Evolutionary conservation across 2,329 filamentous ascomycete species (phyloP).

Genomic region (Monosporascus sp.): DNA sequence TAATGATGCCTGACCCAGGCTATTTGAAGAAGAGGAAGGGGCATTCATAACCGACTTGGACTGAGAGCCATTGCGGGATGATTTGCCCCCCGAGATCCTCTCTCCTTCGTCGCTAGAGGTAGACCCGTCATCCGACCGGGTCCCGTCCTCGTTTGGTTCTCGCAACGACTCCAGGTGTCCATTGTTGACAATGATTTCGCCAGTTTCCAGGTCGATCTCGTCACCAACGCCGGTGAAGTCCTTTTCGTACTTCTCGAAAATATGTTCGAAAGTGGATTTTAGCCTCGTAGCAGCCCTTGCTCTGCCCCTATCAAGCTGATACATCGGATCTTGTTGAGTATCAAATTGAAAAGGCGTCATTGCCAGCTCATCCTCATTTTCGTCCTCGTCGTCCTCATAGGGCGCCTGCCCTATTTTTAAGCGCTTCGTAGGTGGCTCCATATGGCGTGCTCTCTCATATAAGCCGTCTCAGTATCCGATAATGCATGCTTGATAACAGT

Average conservation of each 20-base stretch:
- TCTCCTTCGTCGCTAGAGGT: constrained; percentile 29
- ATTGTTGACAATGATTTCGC: constrained; percentile 82
- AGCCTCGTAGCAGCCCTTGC: constrained; percentile 65
- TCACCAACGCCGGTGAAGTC: constrained; percentile 83
- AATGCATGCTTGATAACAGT: no score
- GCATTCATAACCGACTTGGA: constrained; percentile 9
- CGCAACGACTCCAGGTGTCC: constrained; percentile 65
- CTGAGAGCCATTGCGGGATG: constrained; percentile 14
- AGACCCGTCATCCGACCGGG: constrained; percentile 18
- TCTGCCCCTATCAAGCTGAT: constrained; percentile 57
- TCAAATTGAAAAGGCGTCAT: constrained; percentile 43
- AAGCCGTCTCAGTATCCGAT: no score
- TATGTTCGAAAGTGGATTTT: constrained; percentile 79
- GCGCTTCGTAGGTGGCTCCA: constrained; percentile 59
- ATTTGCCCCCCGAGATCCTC: constrained; percentile 27
- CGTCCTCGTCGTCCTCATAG: constrained; percentile 33
- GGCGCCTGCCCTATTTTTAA: constrained; percentile 46
- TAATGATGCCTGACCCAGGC: constrained; percentile 1
- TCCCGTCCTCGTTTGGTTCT: constrained; percentile 33
- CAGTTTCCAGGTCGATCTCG: constrained; percentile 81
- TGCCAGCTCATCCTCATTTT: constrained; percentile 42
- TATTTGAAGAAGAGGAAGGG: constrained; percentile 4
- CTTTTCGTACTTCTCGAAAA: constrained; percentile 82
- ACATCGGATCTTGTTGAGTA: constrained; percentile 45
- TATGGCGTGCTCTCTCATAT: constrained; percentile 20